Evolutionary conservation across 495 filamentous ascomycete genomes (phyloP), one percentile per base, ranked within the genome.

Genomic region (Mycothermus thermophilus): DNA sequence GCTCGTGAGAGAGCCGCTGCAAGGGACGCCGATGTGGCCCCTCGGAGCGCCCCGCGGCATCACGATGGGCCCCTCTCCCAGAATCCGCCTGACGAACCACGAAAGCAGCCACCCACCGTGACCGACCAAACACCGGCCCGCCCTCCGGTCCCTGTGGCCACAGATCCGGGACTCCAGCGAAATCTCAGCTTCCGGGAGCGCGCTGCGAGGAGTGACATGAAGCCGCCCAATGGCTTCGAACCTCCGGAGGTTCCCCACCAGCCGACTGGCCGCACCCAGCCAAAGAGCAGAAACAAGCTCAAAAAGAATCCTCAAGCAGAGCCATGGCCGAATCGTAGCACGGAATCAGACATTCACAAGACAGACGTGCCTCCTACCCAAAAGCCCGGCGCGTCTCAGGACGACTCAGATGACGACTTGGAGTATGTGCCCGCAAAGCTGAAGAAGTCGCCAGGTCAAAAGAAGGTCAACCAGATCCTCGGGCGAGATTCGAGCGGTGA

Each of bases 101-200:
- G 42, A 22, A 52, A 36, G 20, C 48, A 60, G 27, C n/a, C n/a
- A n/a, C 50, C 41, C 31, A 47, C 37, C 38, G 42, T 35, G 2
- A 37, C 31, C 11, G 39, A 19, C 29, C 43, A 54, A 22, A 42
- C 50, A 11, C 6, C 11, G 6, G n/a, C n/a, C n/a, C n/a, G n/a
- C n/a, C n/a, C n/a, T n/a, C n/a, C n/a, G n/a, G n/a, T n/a, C n/a
- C 13, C n/a, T n/a, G n/a, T n/a, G n/a, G n/a, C n/a, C n/a, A n/a
- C n/a, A n/a, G n/a, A n/a, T n/a, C n/a, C n/a, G n/a, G 22, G 22
- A 6, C 6, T 41, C 47, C 10, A 63, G 45, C 56, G 64, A 32
- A 67, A 64, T 35, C 49, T 67, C 32, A 68, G 64, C 42, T 67
- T 68, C 41, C 60, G 64, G 12, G 64, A 68, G 42, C 58, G 64